phyloP scores from a whole-genome alignment of 495 filamentous ascomycete genomes.

The Parathielavia hyrcaniae region DNA sequence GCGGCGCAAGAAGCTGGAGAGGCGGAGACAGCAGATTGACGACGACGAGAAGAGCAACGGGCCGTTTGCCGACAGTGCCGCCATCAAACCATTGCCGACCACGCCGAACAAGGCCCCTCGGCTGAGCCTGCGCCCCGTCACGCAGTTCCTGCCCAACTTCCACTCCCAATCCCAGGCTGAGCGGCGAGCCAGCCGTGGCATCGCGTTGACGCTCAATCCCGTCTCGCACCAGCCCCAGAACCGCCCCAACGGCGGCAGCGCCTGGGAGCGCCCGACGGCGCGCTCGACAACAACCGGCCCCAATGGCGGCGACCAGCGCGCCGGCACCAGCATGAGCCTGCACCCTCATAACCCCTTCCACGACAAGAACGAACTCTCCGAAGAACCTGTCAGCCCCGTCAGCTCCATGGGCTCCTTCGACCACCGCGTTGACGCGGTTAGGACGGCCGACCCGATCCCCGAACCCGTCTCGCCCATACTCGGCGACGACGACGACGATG shows the following conservation, averaged over 20 bases:
- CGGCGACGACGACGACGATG: slow-evolving; percentile 27
- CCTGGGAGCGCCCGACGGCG: slow-evolving; percentile 37
- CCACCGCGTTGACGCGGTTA: slow-evolving; percentile 28
- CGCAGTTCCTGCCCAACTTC: slow-evolving; percentile 75
- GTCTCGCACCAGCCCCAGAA: slow-evolving; percentile 31
- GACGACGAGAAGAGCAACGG: slow-evolving; percentile 54
- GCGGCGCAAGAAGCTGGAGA: slow-evolving; percentile 46
- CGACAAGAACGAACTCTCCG: slow-evolving; percentile 37
- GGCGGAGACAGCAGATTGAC: slow-evolving; percentile 44
- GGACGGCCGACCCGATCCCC: slow-evolving; percentile 29
- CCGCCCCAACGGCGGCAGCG: slow-evolving; percentile 31
- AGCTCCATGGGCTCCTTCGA: slow-evolving; percentile 39
- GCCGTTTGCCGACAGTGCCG: slow-evolving; percentile 38
- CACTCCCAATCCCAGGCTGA: slow-evolving; percentile 26
- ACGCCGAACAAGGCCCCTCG: slow-evolving; percentile 52
- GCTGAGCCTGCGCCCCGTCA: slow-evolving; percentile 79
- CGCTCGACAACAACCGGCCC: slow-evolving; percentile 20
- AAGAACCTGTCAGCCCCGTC: slow-evolving; percentile 29
- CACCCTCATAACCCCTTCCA: slow-evolving; percentile 48
- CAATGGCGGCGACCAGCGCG: slow-evolving; percentile 29
- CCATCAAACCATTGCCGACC: slow-evolving; percentile 21
- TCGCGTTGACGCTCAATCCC: slow-evolving; percentile 37
- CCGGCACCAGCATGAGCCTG: slow-evolving; percentile 41
- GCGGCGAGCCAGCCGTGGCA: slow-evolving; percentile 45
- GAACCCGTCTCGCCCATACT: slow-evolving; percentile 28